phyloP scores from a whole-genome alignment of 768 basidiomycete genomes.

The Rhodotorula kratochvilovae region DNA sequence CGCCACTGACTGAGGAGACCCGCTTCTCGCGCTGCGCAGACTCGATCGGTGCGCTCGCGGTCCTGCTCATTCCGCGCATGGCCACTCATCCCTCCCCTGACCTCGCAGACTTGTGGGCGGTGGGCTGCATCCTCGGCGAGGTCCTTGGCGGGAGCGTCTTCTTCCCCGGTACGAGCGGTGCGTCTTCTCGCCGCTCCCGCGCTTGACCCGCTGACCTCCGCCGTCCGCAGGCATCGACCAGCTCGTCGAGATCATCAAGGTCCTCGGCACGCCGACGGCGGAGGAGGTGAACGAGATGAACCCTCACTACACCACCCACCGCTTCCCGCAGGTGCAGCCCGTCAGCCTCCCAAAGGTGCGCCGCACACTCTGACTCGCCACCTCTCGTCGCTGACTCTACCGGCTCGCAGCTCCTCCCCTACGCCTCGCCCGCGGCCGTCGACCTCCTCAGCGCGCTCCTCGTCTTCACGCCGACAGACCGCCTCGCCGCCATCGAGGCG shows the following conservation, averaged over 20 bases:
- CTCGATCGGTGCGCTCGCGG: slow-evolving; percentile 50
- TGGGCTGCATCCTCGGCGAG: slow-evolving; percentile 99
- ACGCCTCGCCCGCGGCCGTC: slow-evolving; percentile 89
- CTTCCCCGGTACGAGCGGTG: slow-evolving; percentile 75
- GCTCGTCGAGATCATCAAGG: slow-evolving; percentile 98
- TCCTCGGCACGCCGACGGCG: slow-evolving; percentile 90
- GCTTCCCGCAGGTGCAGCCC: slow-evolving; percentile 98
- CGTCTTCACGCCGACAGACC: slow-evolving; percentile 86
- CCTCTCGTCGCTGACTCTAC: not conserved
- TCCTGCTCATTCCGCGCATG: too few relatives aligned
- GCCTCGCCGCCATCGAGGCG: slow-evolving; percentile 78
- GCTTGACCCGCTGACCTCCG: not conserved
- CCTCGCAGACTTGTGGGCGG: slow-evolving; percentile 81
- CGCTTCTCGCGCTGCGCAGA: not conserved
- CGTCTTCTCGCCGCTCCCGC: not conserved
- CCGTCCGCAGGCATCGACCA: slow-evolving; percentile 79
- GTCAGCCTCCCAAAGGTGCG: not conserved
- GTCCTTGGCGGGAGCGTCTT: slow-evolving; percentile 94
- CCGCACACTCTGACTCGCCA: not conserved
- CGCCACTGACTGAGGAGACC: too few relatives aligned
- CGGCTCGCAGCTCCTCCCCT: slow-evolving; percentile 66
- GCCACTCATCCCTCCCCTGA: too few relatives aligned
- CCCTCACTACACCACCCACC: slow-evolving; percentile 99
- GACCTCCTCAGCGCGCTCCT: slow-evolving; percentile 84
- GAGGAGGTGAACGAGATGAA: slow-evolving; percentile 99